Evolutionary conservation across 1,284 basidiomycete genomes (phyloP), one percentile per base, ranked within the genome.

Genomic region (Ustilago crameri): DNA sequence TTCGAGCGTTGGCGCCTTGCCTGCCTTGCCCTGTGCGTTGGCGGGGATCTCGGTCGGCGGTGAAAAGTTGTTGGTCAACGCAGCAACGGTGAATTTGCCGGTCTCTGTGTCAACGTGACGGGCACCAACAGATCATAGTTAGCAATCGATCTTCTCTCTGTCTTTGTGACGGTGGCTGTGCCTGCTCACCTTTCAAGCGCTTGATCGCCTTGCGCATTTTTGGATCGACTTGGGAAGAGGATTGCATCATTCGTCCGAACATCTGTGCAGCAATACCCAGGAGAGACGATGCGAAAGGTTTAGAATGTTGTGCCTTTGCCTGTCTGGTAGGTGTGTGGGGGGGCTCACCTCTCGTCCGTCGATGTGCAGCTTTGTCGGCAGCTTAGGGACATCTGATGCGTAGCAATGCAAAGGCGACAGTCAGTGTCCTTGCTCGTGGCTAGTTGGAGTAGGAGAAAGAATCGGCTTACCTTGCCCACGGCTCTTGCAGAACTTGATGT

Each of bases 51-150:
- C 71, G 66, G 73, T 75, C 2, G 79, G 78, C 12, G 78, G 66
- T 10, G 74, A 53, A 51, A 82, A 80, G 62, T 84, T 84, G 73
- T 84, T 84, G 18, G 84, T 84, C 46, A 84, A 46, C 4, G 84
- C 84, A 8, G 80, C 84, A 10, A 84, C 54, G 22, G 72, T 79
- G 65, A 76, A 83, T 20, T 59, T 65, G 20, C 74, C 72, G 0
- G 76, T 75, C 3, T 65, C 83, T 84, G 66, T 10, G 15, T 27
- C 24, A n/a, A 4, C 20, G 18, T 18, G 37, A 37, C 35, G 22
- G 20, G 14, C 38, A 18, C 9, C 38, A 40, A 18, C 18, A 18
- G 17, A n/a, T 40, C 4, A 40, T 4, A 20, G n/a, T n/a, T 3
- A 40, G 17, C 5, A 34, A 18, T 15, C 10, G 7, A n/a, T 22